Evolutionary conservation across 2,329 filamentous ascomycete genomes (phyloP).

Genomic region (Fonsecaea monophora): DNA sequence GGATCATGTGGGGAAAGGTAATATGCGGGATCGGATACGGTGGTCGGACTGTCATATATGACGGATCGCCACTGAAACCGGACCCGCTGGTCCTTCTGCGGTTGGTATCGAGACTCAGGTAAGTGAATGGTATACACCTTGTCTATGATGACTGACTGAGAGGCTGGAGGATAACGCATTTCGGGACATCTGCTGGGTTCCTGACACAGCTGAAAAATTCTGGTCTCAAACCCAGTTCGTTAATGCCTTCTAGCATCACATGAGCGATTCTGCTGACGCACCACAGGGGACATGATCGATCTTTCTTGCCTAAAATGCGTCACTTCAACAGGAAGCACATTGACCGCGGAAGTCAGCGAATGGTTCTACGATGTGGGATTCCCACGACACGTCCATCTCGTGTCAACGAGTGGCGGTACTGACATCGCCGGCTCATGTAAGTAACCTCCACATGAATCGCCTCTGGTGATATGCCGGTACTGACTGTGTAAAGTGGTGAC

Average conservation of each 20-base stretch:
- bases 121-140: conserved; percentile 56
- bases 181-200: conserved; percentile 71
- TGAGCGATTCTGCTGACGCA: no score
- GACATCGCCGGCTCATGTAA: conserved; percentile 4
- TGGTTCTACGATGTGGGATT: conserved; percentile 4
- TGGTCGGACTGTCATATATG: conserved; percentile 71
- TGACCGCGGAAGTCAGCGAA: background rate
- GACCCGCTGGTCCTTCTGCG: conserved; percentile 68
- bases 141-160: background rate
- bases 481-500: conserved; percentile 35
- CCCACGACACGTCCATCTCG: conserved; percentile 3
- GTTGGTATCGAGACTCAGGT: conserved; percentile 66
- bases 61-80: conserved; percentile 79
- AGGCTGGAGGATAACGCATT: background rate
- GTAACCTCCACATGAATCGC: background rate
- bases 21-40: conserved; percentile 66
- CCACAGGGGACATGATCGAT: background rate
- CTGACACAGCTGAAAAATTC: conserved; percentile 47
- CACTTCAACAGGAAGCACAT: background rate
- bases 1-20: conserved; percentile 73
- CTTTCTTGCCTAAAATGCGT: background rate
- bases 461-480: background rate
- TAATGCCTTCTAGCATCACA: background rate
- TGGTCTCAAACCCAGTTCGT: background rate
- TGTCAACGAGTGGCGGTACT: background rate